A percentile compares a stretch with the other conserved stretches of the same genome.
Conservation (phyloP, 805 yeast species). For the Myxozyma melibiosi region DNA sequence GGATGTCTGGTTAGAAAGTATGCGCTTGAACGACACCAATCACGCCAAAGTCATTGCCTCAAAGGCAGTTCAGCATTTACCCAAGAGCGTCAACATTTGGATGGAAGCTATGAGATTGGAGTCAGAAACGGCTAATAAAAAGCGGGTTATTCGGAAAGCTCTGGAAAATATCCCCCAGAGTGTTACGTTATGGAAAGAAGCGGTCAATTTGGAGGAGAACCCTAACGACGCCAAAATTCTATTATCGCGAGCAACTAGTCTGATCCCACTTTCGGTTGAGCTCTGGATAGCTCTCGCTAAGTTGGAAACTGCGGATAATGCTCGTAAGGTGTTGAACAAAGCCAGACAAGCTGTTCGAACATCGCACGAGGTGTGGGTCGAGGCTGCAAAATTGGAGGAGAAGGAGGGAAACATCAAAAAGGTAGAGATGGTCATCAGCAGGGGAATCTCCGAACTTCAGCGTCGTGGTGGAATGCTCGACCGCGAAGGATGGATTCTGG, state of each 20-base stretch:
- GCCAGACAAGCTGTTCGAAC: conserved; percentile 61
- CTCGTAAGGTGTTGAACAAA: conserved; percentile 56
- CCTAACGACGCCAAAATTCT: conserved; percentile 54
- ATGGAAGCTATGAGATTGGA: conserved; percentile 68
- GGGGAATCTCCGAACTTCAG: conserved; percentile 51
- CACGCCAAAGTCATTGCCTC: conserved; percentile 62
- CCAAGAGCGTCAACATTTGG: conserved; percentile 70
- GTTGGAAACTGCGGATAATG: conserved; percentile 49
- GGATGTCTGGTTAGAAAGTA: conserved; percentile 79
- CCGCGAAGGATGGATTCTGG: conserved; percentile 55
- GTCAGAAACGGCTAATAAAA: conserved; percentile 54
- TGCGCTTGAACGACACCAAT: conserved; percentile 59
- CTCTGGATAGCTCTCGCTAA: conserved; percentile 66
- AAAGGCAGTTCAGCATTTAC: conserved; percentile 62
- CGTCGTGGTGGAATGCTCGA: conserved; percentile 42
- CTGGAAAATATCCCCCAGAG: conserved; percentile 63
- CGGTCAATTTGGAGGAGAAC: conserved; percentile 62
- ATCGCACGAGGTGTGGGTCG: conserved; percentile 63
- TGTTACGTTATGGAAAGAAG: conserved; percentile 66
- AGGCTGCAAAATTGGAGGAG: conserved; percentile 71
- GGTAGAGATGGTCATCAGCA: conserved; percentile 51
- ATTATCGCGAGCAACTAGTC: conserved; percentile 64
- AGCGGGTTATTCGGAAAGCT: conserved; percentile 67
- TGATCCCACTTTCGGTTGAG: conserved; percentile 64
- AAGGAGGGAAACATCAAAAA: conserved; percentile 47